These are phyloP conservation scores for Anthracocystis setariae DNA, from an alignment of 1,284 basidiomycete species.

Conservation along the genomic window DNA sequence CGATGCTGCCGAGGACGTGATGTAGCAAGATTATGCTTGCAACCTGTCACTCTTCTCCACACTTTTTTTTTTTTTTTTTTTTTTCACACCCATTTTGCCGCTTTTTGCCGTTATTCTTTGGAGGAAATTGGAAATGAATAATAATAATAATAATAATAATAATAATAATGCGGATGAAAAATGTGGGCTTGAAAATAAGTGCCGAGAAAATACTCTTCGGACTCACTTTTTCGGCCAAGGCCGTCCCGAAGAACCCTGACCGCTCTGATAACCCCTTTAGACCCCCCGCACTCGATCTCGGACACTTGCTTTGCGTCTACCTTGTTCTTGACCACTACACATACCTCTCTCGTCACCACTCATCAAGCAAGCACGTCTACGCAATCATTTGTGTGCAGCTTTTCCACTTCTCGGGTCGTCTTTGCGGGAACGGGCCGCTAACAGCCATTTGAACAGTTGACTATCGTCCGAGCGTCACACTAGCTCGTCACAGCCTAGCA, in stretches of 20 bases:
- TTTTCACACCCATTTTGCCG: not conserved
- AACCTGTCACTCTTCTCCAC: too few relatives aligned
- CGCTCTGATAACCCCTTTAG: not conserved
- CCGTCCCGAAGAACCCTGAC: slow-evolving; percentile 7
- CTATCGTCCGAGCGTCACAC: not conserved
- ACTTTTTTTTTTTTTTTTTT: too few relatives aligned
- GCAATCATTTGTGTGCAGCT: not conserved
- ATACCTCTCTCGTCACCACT: not conserved
- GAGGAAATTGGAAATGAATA: too few relatives aligned
- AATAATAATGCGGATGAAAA: too few relatives aligned
- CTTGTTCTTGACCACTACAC: not conserved
- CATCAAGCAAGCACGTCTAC: not conserved
- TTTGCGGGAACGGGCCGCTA: not conserved
- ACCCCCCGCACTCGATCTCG: not conserved
- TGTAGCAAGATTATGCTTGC: not conserved
- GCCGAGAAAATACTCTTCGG: too few relatives aligned
- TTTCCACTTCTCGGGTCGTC: not conserved
- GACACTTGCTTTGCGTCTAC: not conserved
- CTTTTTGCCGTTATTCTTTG: not conserved
- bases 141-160: too few relatives aligned
- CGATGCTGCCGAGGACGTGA: not conserved
- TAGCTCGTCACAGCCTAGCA: slow-evolving; percentile 8
- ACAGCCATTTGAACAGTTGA: slow-evolving; percentile 15
- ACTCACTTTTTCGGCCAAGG: slow-evolving; percentile 2
- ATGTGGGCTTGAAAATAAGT: too few relatives aligned